Conservation (phyloP, 768 basidiomycete species). For the Royoungia palumana region DNA sequence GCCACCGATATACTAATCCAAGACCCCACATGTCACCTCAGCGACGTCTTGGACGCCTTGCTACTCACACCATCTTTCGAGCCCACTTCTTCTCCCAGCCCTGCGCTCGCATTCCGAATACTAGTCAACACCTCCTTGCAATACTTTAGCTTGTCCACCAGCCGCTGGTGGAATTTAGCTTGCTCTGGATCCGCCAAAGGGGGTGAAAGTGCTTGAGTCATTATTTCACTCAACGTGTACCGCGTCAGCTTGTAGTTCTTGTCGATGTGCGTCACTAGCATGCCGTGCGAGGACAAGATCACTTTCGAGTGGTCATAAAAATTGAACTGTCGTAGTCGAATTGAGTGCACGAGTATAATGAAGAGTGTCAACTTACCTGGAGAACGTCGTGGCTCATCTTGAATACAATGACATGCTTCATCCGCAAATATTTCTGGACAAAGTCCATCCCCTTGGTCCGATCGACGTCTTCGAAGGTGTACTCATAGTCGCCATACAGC, state of each 20-base stretch:
- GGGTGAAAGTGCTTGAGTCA: conserved; percentile 49
- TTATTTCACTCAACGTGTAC: conserved; percentile 67
- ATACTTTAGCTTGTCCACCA: conserved; percentile 81
- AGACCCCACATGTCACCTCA: background rate
- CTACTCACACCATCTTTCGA: background rate
- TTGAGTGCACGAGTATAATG: background rate
- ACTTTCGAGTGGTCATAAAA: conserved; percentile 98
- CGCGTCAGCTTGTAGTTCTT: conserved; percentile 78
- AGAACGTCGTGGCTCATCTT: conserved; percentile 92
- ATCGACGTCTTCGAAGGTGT: conserved; percentile 67
- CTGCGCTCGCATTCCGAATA: conserved; percentile 58
- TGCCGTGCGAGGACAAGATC: conserved; percentile 78
- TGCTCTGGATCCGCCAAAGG: conserved; percentile 47
- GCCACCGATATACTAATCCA: too few relatives aligned
- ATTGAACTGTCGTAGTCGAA: conserved; percentile 68
- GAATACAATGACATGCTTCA: conserved; percentile 97
- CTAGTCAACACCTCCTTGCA: conserved; percentile 80
- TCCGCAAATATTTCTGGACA: conserved; percentile 90
- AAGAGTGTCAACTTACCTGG: conserved; percentile 61
- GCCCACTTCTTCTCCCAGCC: conserved; percentile 22
- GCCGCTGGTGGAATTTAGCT: conserved; percentile 56
- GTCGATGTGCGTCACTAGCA: conserved; percentile 86
- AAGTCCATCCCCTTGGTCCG: conserved; percentile 88
- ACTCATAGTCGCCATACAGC: conserved; percentile 80
- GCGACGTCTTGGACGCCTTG: conserved; percentile 21